Evolutionary conservation across 2,329 filamentous ascomycete genomes (phyloP), one percentile per base, ranked within the genome.

Genomic region (Neocucurbitaria cava): DNA sequence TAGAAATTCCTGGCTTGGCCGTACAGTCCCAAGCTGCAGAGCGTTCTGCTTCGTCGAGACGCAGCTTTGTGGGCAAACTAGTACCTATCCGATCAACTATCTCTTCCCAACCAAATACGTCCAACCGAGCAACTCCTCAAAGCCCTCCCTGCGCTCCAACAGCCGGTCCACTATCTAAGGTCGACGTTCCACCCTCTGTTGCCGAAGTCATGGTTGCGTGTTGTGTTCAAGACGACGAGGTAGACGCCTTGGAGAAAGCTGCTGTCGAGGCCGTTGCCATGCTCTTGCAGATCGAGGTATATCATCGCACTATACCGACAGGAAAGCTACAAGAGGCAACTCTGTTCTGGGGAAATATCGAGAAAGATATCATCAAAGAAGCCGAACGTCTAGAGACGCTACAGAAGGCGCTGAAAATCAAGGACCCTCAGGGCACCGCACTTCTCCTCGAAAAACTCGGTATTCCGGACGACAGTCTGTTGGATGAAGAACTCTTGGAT

Each of bases 401-500:
- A 7, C 54, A 58, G 26, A 59, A 51, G 23, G 61, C 64, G 20
- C 57, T 75, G 5, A 72, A 66, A 23, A 38, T 26, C 11, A 58
- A 52, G 41, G 72, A 75, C 54, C 68, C 69, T 3, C 43, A 56
- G 13, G 68, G 71, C 1, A 74, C 69, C 7, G 45, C 56, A 11
- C 42, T 62, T 3, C 49, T 73, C 4, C 57, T 74, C 3, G 46
- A 67, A 28, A 42, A 64, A 30, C 49, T 72, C 7, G 66, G 65
- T 3, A 50, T 73, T 13, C 46, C 66, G 8, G 64, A 70, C 26
- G 61, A 48, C 13, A 64, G 49, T 46, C 54, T 58, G 1, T 49
- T 74, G 9, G 71, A 73, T 24, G 65, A 69, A n/a, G 70, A 73
- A 17, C 46, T 75, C 4, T 42, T 52, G 2, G 31, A 33, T 5